phyloP scores from a whole-genome alignment of 768 basidiomycete species.

The Suillus hirtellus region DNA sequence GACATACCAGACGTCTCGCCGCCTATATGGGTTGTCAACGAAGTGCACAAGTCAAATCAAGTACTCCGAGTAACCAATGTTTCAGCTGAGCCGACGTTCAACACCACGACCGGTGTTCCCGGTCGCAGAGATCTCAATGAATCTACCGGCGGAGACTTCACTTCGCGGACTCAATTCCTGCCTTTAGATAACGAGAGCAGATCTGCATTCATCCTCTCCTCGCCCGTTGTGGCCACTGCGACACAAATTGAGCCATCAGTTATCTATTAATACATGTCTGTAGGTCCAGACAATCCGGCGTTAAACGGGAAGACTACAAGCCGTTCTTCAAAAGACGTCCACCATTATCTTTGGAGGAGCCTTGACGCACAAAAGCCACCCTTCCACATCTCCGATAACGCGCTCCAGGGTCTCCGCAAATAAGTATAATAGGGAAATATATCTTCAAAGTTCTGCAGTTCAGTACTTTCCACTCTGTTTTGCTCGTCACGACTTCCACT shows the following conservation, averaged over 20 bases:
- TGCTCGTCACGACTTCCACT: conserved; percentile 22
- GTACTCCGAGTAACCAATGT: neutral
- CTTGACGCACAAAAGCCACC: neutral
- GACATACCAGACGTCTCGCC: neutral
- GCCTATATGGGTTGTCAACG: neutral
- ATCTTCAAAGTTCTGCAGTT: neutral
- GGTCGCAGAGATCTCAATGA: neutral
- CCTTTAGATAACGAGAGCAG: neutral
- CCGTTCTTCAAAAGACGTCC: neutral
- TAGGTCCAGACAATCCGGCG: neutral
- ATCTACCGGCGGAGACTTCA: too few species aligned
- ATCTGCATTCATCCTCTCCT: neutral
- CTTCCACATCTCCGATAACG: neutral
- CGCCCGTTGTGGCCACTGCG: neutral
- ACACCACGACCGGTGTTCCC: neutral
- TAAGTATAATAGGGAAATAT: neutral
- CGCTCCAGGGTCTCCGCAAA: neutral
- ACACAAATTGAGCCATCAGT: neutral
- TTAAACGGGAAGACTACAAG: neutral
- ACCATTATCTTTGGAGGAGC: neutral
- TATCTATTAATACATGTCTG: neutral
- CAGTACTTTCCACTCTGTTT: conserved; percentile 13
- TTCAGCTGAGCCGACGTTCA: neutral
- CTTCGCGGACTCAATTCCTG: too few species aligned
- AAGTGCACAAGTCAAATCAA: neutral